Evolutionary conservation across 1,139 yeast genomes (phyloP).

Genomic region (Candida mesenterica): DNA sequence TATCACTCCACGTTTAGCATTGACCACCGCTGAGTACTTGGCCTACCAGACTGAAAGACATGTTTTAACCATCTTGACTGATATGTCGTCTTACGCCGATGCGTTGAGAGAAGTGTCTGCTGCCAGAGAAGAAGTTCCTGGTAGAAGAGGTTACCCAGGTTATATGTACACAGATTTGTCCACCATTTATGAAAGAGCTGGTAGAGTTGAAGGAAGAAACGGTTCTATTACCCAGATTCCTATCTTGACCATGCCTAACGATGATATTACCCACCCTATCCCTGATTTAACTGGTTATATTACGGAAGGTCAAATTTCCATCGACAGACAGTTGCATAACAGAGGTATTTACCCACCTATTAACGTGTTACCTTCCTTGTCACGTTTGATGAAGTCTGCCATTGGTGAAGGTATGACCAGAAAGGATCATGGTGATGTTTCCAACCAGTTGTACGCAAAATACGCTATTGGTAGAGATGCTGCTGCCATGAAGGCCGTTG

Average conservation of each 20-base stretch:
- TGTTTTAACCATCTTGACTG: conserved; percentile 95
- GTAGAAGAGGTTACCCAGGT: conserved; percentile 99
- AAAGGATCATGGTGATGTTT: conserved; percentile 98
- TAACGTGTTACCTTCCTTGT: conserved; percentile 93
- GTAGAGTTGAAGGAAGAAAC: conserved; percentile 99
- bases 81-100: conserved; percentile 99
- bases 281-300: conserved; percentile 99
- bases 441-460: conserved; percentile 97
- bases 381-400: conserved; percentile 98
- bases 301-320: conserved; percentile 97
- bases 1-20: conserved; percentile 98
- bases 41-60: conserved; percentile 99
- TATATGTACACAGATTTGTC: conserved; percentile 99
- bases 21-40: conserved; percentile 96
- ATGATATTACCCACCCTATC: conserved; percentile 98
- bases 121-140: conserved; percentile 99
- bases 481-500: conserved; percentile 99
- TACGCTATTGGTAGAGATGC: conserved; percentile 99
- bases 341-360: conserved; percentile 99
- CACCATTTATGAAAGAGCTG: conserved; percentile 98
- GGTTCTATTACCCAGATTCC: conserved; percentile 99
- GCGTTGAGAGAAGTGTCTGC: conserved; percentile 99
- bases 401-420: conserved; percentile 99
- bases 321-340: conserved; percentile 94
- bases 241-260: conserved; percentile 98